Evolutionary conservation across 2,329 filamentous ascomycete genomes (phyloP).

Genomic region (Dactylonectria estremocensis): DNA sequence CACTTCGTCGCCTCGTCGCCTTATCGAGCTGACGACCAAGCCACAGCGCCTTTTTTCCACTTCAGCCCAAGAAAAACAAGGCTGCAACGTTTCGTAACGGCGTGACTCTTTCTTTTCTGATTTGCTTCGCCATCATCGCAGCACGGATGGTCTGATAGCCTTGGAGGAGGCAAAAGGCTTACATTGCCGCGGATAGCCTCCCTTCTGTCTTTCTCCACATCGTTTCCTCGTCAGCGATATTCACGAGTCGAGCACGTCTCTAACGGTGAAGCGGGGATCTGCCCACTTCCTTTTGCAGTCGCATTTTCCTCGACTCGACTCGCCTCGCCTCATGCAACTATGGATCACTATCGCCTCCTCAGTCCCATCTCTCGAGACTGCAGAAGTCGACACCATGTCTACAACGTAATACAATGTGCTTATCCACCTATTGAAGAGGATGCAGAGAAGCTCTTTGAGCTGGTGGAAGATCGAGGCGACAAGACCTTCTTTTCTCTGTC

Average conservation of each 20-base stretch:
- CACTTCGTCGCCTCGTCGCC: background rate
- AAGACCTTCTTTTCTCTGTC: conserved; percentile 5
- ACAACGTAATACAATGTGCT: background rate
- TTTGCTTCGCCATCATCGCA: background rate
- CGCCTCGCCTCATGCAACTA: background rate
- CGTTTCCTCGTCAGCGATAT: no score
- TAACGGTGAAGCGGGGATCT: background rate
- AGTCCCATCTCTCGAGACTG: background rate
- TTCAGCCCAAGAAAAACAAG: background rate
- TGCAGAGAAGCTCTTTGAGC: background rate
- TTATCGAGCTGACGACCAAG: background rate
- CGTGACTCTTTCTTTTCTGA: background rate
- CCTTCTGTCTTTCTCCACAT: no score
- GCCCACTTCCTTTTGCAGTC: background rate
- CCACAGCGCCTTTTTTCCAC: background rate
- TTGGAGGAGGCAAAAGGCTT: background rate
- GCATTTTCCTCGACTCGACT: background rate
- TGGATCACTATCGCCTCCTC: background rate
- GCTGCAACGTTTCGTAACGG: background rate
- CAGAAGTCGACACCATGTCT: background rate
- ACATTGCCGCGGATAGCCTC: background rate
- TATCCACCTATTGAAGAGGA: background rate
- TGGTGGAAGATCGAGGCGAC: background rate
- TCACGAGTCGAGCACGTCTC: background rate
- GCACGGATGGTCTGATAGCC: background rate